Evolutionary conservation across 2,329 filamentous ascomycete genomes (phyloP).

Genomic region (Talaromyces sp.): DNA sequence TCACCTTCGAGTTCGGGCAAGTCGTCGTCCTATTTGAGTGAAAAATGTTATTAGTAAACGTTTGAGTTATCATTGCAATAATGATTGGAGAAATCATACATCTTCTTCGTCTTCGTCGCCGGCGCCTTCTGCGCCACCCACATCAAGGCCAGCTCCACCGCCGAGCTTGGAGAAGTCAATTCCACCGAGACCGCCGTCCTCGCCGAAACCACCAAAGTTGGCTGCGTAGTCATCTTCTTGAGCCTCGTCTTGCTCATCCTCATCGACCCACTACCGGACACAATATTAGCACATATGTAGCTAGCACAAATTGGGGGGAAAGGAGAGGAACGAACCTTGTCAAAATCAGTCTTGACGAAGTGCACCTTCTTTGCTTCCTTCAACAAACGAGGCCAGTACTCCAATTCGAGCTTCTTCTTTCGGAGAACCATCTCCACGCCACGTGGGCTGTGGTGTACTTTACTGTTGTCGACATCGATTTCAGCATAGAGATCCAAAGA

Average conservation of each 20-base stretch:
- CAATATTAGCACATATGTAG: not conserved
- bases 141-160: constrained; percentile 28
- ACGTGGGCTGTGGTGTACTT: constrained; percentile 82
- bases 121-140: constrained; percentile 29
- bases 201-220: constrained; percentile 52
- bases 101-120: constrained; percentile 42
- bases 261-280: constrained; percentile 73
- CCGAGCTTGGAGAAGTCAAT: constrained; percentile 94
- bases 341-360: constrained; percentile 98
- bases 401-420: constrained; percentile 94
- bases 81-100: not conserved
- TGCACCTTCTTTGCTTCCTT: constrained; percentile 88
- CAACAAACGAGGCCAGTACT: constrained; percentile 93
- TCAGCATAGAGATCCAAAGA: constrained; percentile 85
- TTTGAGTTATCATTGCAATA: not conserved
- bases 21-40: constrained; percentile 61
- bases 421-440: constrained; percentile 86
- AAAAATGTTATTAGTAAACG: not conserved
- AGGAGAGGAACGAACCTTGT: constrained; percentile 63
- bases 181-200: constrained; percentile 71
- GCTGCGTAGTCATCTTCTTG: constrained; percentile 68
- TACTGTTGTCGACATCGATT: constrained; percentile 80
- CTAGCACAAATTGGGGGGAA: not conserved
- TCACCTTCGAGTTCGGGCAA: constrained; percentile 77
- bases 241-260: constrained; percentile 95